Base-by-base conservation (phyloP, 2,329 filamentous ascomycete species). In the Ascochyta rabiei region DNA sequence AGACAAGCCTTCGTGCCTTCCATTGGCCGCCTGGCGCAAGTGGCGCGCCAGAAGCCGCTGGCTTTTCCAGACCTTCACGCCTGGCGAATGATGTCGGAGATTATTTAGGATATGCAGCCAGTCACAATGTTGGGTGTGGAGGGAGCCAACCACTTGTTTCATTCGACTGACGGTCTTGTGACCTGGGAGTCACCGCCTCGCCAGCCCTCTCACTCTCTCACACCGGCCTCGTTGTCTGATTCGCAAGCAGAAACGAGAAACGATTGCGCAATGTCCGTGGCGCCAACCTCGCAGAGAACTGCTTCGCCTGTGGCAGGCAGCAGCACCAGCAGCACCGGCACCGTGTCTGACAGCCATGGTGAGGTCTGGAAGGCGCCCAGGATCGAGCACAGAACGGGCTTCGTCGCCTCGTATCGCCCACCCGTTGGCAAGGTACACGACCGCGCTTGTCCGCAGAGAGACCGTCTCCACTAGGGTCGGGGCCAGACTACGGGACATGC, bases 81-180 rank as follows among this genome's bases (percentile, higher is more conserved):
- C 66, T 63, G 64, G 64, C 68, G 66, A 73, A 73, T 73, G 35
- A 61, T 43, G 48, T 60, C 66, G 67, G 61, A 66, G 53, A 69
- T 69, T 70, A 69, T 71, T 68, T 61, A 46, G 40, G 40, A 44
- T 46, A 41, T 59, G 26, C 49, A 59, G 64, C 70, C 72, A 73
- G 71, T 72, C 68, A 68, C 51, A 43, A 56, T 54, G 53, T 59
- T 40, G 61, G 41, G 57, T 61, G 47, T 55, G 49, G 39, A 34
- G 56, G 35, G 48, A 46, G 50, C 41, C 52, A 49, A 38, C 52
- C 41, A 46, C 52, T 55, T 42, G 52, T 50, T 55, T 50, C 60
- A 62, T 47, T 57, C 60, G 51, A 40, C 33, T 28, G 37, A 40
- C 48, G 35, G 61, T 66, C 67, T 62, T 63, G 59, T 70, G 68